Base-by-base conservation (phyloP, 1,284 basidiomycete species). In the Peniophora sp. region DNA sequence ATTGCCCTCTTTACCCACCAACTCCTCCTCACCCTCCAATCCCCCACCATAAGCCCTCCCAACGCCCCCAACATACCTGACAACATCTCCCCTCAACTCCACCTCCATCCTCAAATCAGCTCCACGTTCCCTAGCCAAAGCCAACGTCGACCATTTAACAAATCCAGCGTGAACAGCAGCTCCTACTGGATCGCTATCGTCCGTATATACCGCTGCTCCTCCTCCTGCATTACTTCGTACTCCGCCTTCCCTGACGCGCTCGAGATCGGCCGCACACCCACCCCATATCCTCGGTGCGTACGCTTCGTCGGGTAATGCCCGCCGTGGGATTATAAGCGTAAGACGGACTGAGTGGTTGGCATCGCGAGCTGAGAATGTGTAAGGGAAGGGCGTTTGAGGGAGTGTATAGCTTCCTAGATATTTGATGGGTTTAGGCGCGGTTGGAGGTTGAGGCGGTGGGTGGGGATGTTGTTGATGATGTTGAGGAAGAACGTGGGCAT, bases 81-180 rank as follows among this genome's bases (percentile, higher is more conserved):
- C 67, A 54, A 65, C 65, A 41, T 63, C 55, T 45, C 63, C 61
- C 45, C 81, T 51, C 27, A 80, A 63, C 35, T 76, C 61, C 51
- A 83, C 65, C 52, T 78, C 75, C 16, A 87, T 64, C 24, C 69
- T 64, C 56, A 86, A 57, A 59, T 85, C 84, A 52, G 69, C 65
- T 17, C 81, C 77, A 56, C 74, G 71, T 55, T 62, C 61, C 48
- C 76, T 66, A 44, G 84, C 84, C 20, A 65, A 63, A 43, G 67
- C 55, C 23, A 79, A 70, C 2, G 71, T 74, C 56, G 72, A 75
- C 85, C 84, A 87, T 16, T 76, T 78, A 8, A 82, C 64, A 65
- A 77, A 74, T 2, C 76, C 81, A 2, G 83, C 72, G 57, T 89
- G 87, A 22, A 85, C 70, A 2, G 88, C 89, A 55, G 89, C 89